Evolutionary conservation across 2,329 filamentous ascomycete species (phyloP).

Genomic region (Beauveria sp.): DNA sequence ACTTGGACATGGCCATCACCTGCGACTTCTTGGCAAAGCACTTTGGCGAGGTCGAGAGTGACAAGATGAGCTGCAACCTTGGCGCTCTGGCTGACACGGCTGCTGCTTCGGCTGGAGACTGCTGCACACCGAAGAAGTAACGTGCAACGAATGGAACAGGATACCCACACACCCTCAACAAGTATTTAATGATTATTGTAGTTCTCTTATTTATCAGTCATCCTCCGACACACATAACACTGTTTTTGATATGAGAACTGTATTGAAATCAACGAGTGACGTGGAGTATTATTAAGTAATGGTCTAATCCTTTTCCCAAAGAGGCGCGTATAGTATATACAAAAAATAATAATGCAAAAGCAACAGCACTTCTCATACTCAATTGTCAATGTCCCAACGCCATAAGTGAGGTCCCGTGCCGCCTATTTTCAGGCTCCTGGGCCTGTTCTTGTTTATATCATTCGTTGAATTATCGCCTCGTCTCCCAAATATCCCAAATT

Average conservation of each 20-base stretch:
- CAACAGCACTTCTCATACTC: conserved; percentile 8
- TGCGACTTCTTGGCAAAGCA: conserved; percentile 53
- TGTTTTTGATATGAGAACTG: not conserved
- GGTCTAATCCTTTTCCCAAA: not conserved
- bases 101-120: conserved; percentile 40
- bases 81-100: conserved; percentile 40
- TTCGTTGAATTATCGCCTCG: conserved; percentile 1
- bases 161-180: not conserved
- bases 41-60: conserved; percentile 44
- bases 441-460: conserved; percentile 6
- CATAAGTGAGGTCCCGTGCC: conserved; percentile 1
- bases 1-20: conserved; percentile 52
- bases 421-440: not conserved
- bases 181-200: not conserved
- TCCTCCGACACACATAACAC: not conserved
- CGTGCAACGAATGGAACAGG: not conserved
- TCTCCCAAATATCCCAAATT: not conserved
- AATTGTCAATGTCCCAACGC: conserved; percentile 9
- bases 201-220: not conserved
- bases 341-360: conserved; percentile 7
- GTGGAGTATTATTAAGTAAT: conserved; percentile 8
- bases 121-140: conserved; percentile 39
- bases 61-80: conserved; percentile 27
- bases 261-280: conserved; percentile 2
- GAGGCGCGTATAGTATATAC: conserved; percentile 9